Evolutionary conservation across 208 protist species (phyloP).

Genomic region (Vickermania spadyakhi): DNA sequence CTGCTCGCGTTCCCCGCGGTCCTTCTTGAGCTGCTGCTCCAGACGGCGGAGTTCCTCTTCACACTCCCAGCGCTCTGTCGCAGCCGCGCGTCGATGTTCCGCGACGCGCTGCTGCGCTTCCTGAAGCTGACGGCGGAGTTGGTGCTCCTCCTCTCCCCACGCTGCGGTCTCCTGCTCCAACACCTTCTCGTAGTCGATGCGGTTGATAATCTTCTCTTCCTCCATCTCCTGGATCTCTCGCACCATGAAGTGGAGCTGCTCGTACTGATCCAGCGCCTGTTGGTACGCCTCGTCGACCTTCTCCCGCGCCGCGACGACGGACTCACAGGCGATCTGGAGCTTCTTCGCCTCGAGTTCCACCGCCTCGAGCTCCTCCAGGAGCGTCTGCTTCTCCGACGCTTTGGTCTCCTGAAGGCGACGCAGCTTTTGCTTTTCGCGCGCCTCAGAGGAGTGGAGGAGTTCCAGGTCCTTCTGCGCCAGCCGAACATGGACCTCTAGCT

Average conservation of each 20-base stretch:
- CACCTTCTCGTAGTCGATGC: constrained; percentile 50
- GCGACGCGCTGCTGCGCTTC: constrained; percentile 37
- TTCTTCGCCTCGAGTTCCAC: constrained; percentile 57
- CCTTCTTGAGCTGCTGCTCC: not conserved
- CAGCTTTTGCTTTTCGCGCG: constrained; percentile 32
- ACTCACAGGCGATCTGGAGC: constrained; percentile 40
- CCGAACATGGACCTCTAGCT: constrained; percentile 48
- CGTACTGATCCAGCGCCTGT: constrained; percentile 76
- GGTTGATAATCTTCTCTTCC: constrained; percentile 42
- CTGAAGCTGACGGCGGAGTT: constrained; percentile 39
- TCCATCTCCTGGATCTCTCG: constrained; percentile 57
- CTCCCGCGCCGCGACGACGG: constrained; percentile 39
- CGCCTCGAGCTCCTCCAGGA: constrained; percentile 46
- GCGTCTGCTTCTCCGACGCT: constrained; percentile 46
- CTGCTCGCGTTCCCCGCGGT: not conserved
- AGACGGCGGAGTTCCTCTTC: constrained; percentile 30
- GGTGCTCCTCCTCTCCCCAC: constrained; percentile 83
- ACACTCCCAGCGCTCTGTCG: constrained; percentile 43
- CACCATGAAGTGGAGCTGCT: constrained; percentile 66
- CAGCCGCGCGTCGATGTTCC: constrained; percentile 25
- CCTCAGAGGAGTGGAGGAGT: constrained; percentile 28
- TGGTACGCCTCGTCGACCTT: constrained; percentile 59
- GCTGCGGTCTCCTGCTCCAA: constrained; percentile 59
- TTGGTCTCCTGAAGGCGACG: constrained; percentile 38
- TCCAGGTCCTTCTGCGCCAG: constrained; percentile 64